These are phyloP conservation scores for Medicago arabica DNA, from an alignment of 306 rosid genomes.

Conservation along the genomic window DNA sequence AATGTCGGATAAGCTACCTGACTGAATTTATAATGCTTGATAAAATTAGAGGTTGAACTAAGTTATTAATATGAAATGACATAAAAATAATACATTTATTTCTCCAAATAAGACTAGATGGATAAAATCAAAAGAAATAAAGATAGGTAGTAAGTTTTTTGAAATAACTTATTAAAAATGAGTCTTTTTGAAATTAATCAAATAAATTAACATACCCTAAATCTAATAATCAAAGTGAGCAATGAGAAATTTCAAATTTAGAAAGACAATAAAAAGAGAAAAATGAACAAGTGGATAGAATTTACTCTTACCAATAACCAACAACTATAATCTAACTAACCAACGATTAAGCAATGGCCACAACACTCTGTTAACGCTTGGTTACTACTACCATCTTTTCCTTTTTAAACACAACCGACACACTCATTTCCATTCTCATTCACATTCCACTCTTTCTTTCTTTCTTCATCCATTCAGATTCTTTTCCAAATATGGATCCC, in stretches of 20 bases:
- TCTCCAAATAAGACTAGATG: no score
- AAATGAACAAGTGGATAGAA: slow-evolving; percentile 32
- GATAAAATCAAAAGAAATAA: no score
- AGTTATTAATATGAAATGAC: no score
- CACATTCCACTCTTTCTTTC: neutral
- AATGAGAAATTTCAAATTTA: neutral
- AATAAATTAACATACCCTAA: no score
- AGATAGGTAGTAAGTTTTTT: no score
- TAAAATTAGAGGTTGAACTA: no score
- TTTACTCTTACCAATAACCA: neutral
- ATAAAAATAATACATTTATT: no score
- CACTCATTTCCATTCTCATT: slow-evolving; percentile 17
- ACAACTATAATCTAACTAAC: slow-evolving; percentile 2
- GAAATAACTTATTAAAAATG: no score
- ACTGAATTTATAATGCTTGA: no score
- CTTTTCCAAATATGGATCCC: slow-evolving; percentile 64
- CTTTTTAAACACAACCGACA: slow-evolving; percentile 12
- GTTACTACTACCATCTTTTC: neutral
- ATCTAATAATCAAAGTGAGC: neutral
- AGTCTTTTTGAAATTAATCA: no score
- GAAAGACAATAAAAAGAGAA: neutral
- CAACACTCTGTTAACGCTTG: slow-evolving; percentile 3
- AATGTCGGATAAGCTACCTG: no score
- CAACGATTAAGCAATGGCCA: slow-evolving; percentile 10
- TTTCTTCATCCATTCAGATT: neutral